Percentiles rank a stretch among this genome's conserved stretches.
These are phyloP conservation scores for Mortierella alpina DNA, from an alignment of 192 early-diverging fungal genomes.

Conservation along the genomic window DNA sequence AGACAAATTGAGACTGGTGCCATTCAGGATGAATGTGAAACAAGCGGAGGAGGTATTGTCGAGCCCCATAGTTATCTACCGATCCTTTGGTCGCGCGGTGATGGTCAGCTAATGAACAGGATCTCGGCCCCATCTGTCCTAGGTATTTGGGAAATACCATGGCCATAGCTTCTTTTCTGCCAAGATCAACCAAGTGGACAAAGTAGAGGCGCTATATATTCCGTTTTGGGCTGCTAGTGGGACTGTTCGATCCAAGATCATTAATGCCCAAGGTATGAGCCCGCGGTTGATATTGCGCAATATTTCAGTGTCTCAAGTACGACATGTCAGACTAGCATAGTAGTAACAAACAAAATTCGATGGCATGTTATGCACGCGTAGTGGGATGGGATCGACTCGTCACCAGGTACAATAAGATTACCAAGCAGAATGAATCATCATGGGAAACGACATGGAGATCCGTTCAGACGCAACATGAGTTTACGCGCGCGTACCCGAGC, in stretches of 20 bases:
- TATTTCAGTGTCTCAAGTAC: not conserved
- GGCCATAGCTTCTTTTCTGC: slow-evolving; percentile 66
- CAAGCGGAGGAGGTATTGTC: slow-evolving; percentile 59
- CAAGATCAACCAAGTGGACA: slow-evolving; percentile 40
- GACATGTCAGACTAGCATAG: not conserved
- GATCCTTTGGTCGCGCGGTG: not conserved
- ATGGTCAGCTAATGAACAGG: not conserved
- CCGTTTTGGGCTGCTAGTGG: slow-evolving; percentile 66
- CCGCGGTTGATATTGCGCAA: not conserved
- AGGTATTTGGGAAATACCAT: slow-evolving; percentile 63
- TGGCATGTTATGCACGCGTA: not conserved
- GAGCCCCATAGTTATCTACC: not conserved
- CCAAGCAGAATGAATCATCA: slow-evolving; percentile 55
- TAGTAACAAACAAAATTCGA: not conserved
- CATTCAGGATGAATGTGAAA: slow-evolving; percentile 58
- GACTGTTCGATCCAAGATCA: slow-evolving; percentile 54
- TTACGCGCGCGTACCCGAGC: slow-evolving; percentile 46
- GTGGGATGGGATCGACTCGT: slow-evolving; percentile 60
- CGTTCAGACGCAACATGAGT: slow-evolving; percentile 48
- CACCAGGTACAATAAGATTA: slow-evolving; percentile 53
- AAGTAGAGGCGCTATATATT: slow-evolving; percentile 59
- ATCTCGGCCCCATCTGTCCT: not conserved
- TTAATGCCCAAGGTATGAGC: slow-evolving; percentile 60
- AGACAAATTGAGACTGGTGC: slow-evolving; percentile 58
- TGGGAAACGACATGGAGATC: slow-evolving; percentile 63